These are phyloP conservation scores for Diaporthe longicolla DNA, from an alignment of 2,329 filamentous ascomycete genomes.

Conservation along the genomic window DNA sequence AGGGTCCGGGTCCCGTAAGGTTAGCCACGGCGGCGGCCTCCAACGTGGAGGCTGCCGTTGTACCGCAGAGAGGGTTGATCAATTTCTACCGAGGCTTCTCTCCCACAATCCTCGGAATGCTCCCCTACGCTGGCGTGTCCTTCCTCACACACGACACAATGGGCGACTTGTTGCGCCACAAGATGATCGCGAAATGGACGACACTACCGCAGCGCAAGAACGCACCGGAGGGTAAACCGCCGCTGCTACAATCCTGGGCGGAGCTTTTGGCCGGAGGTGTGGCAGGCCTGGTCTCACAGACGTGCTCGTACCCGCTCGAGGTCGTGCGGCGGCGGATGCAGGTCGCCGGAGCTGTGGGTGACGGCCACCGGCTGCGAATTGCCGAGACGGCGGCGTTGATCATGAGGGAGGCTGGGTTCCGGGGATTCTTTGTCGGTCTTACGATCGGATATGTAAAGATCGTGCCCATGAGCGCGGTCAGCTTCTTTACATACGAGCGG, in stretches of 20 bases:
- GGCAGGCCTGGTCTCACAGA: conserved; percentile 91
- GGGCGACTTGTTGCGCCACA: conserved; percentile 84
- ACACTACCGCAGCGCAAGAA: conserved; percentile 75
- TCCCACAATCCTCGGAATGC: conserved; percentile 92
- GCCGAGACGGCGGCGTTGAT: conserved; percentile 84
- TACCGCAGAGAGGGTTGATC: conserved; percentile 77
- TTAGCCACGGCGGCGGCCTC: conserved; percentile 59
- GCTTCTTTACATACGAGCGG: conserved; percentile 77
- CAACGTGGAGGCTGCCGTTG: conserved; percentile 63
- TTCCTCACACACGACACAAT: conserved; percentile 95
- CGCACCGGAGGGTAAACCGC: conserved; percentile 71
- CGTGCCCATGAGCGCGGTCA: conserved; percentile 85
- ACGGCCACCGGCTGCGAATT: conserved; percentile 84
- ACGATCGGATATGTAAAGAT: conserved; percentile 97
- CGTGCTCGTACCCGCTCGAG: conserved; percentile 92
- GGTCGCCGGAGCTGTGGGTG: conserved; percentile 93
- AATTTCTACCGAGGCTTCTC: conserved; percentile 98
- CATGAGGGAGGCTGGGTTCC: conserved; percentile 79
- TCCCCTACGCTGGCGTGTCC: conserved; percentile 95
- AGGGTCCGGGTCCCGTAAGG: conserved; percentile 55
- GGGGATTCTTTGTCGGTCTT: conserved; percentile 92
- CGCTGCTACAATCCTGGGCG: conserved; percentile 85
- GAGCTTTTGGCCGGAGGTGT: conserved; percentile 88
- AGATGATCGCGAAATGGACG: conserved; percentile 78
- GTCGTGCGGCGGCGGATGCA: conserved; percentile 95